phyloP scores from a whole-genome alignment of 306 rosid species.

The Fagus crenata region DNA sequence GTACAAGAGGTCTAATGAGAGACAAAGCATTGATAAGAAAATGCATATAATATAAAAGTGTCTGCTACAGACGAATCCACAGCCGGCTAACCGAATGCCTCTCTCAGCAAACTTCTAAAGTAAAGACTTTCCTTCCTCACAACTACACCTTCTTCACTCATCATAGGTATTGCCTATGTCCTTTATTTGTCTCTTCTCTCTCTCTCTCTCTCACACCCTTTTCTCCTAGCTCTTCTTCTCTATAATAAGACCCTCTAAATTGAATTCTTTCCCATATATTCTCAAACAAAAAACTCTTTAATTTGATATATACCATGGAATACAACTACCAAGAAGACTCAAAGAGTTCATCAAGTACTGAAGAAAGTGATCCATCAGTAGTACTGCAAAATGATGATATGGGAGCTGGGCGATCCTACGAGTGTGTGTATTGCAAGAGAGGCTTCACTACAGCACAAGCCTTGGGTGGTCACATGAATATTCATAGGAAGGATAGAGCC shows the following conservation, averaged over 20 bases:
- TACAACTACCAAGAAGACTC: constrained; percentile 43
- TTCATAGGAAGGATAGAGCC: constrained; percentile 76
- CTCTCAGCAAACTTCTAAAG: constrained; percentile 47
- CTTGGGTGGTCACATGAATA: constrained; percentile 93
- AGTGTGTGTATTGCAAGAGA: constrained; percentile 87
- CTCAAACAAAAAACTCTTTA: background rate
- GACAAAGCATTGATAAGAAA: constrained; percentile 30
- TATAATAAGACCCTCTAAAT: constrained; percentile 30
- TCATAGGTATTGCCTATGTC: constrained; percentile 52
- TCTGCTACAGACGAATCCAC: constrained; percentile 31
- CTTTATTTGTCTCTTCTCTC: constrained; percentile 50
- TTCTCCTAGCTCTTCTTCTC: constrained; percentile 36
- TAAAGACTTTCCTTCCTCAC: constrained; percentile 54
- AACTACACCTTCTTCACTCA: constrained; percentile 38
- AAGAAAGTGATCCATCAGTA: constrained; percentile 50
- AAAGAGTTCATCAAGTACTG: constrained; percentile 49
- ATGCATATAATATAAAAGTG: constrained; percentile 5
- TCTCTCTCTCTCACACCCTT: constrained; percentile 28
- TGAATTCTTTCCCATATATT: constrained; percentile 13
- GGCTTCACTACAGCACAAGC: constrained; percentile 95
- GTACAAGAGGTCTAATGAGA: constrained; percentile 38
- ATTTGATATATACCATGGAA: constrained; percentile 37
- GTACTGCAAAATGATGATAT: constrained; percentile 27
- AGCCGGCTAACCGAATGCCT: constrained; percentile 63
- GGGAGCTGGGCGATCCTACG: constrained; percentile 63